Conservation (phyloP, 2,329 filamentous ascomycete genomes). For the Apiospora kogelbergensis region DNA sequence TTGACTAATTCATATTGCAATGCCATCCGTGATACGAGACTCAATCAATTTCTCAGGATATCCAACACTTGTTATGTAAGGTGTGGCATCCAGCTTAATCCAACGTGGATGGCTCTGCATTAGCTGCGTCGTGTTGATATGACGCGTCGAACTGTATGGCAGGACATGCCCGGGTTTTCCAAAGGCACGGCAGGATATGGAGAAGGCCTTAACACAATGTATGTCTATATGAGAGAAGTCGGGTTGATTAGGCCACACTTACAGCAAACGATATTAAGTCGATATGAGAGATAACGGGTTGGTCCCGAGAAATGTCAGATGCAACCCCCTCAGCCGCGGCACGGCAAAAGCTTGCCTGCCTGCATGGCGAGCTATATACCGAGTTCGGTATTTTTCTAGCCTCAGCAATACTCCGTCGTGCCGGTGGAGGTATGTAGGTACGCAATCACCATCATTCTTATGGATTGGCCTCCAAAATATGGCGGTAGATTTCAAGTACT, state of each 20-base stretch:
- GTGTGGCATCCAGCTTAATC: background rate
- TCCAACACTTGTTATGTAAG: background rate
- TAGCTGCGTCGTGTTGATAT: background rate
- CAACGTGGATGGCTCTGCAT: background rate
- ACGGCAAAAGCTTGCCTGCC: conserved; percentile 8
- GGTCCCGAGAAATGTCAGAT: background rate
- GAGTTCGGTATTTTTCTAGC: background rate
- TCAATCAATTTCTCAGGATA: background rate
- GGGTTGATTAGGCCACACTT: too few species aligned
- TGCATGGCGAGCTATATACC: background rate
- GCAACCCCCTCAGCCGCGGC: conserved; percentile 3
- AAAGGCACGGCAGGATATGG: background rate
- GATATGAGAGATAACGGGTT: background rate
- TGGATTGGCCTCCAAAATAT: too few species aligned
- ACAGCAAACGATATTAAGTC: background rate
- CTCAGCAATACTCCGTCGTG: background rate
- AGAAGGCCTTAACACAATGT: background rate
- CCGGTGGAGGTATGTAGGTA: background rate
- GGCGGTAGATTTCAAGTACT: background rate
- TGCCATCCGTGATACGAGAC: background rate
- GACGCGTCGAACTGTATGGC: background rate
- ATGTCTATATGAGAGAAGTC: background rate
- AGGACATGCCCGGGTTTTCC: background rate
- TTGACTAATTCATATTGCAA: background rate
- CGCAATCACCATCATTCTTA: background rate